phyloP scores from a whole-genome alignment of 2,329 filamentous ascomycete species.

The Aspergillus sp. region DNA sequence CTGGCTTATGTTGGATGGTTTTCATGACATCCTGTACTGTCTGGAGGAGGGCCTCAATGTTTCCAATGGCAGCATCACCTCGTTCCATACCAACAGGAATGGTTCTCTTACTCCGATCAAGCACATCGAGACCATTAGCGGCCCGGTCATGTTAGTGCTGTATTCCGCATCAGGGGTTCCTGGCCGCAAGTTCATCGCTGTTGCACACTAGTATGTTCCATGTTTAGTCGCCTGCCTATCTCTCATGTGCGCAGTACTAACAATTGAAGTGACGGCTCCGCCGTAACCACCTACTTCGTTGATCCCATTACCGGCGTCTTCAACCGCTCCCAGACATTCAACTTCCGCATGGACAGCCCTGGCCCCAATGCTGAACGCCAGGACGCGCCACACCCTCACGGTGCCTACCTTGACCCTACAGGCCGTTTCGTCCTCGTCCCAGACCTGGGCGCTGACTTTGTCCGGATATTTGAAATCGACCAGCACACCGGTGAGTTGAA shows the following conservation, averaged over 20 bases:
- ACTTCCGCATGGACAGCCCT: slow-evolving; percentile 13
- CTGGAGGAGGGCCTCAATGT: slow-evolving; percentile 13
- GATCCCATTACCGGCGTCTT: slow-evolving; percentile 4
- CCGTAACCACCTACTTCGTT: slow-evolving; percentile 9
- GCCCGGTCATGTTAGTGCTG: slow-evolving; percentile 12
- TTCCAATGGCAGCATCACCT: slow-evolving; percentile 13
- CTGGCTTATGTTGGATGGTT: slow-evolving; percentile 15
- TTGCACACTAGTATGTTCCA: slow-evolving; percentile 14
- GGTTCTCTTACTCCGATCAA: slow-evolving; percentile 10
- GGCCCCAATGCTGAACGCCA: slow-evolving; percentile 46
- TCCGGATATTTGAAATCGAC: slow-evolving; percentile 50
- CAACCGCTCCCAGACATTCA: slow-evolving; percentile 9
- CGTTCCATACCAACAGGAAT: slow-evolving; percentile 9
- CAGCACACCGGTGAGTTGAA: slow-evolving; percentile 40
- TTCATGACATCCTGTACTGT: slow-evolving; percentile 10
- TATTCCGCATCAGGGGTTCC: slow-evolving; percentile 6
- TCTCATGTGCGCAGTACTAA: not conserved
- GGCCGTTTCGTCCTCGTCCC: slow-evolving; percentile 48
- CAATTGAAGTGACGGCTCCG: slow-evolving; percentile 5
- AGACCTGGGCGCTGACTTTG: slow-evolving; percentile 50
- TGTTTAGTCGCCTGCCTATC: not conserved
- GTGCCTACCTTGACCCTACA: slow-evolving; percentile 34
- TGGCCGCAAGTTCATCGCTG: slow-evolving; percentile 8
- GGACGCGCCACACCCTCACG: slow-evolving; percentile 51
- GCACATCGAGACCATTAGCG: slow-evolving; percentile 6